Conservation (phyloP, 768 basidiomycete genomes). For the Collybiopsis confluens region DNA sequence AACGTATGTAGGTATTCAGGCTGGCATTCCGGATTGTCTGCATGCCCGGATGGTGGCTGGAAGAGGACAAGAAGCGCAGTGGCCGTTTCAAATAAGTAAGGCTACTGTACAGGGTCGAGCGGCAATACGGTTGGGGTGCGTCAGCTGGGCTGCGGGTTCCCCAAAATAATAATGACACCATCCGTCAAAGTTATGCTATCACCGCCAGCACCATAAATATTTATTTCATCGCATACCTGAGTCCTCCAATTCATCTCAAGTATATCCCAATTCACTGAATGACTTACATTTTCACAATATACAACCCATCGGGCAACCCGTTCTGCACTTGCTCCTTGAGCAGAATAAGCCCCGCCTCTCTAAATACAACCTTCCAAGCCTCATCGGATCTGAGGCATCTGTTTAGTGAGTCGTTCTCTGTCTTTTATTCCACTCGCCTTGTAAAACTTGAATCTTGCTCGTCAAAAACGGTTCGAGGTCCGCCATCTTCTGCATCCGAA, state of each 20-base stretch:
- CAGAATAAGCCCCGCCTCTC: conserved; percentile 65
- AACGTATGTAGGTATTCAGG: neutral
- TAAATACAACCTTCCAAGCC: conserved; percentile 77
- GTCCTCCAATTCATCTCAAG: neutral
- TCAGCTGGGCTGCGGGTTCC: neutral
- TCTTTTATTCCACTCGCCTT: conserved; percentile 42
- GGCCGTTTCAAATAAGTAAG: neutral
- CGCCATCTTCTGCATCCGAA: conserved; percentile 46
- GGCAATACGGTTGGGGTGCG: neutral
- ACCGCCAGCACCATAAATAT: neutral
- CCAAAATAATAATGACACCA: too few relatives aligned
- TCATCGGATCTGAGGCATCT: conserved; percentile 62
- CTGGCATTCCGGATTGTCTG: conserved; percentile 5
- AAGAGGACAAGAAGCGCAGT: neutral
- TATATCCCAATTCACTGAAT: neutral
- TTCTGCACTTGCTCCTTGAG: conserved; percentile 73
- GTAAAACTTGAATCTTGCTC: conserved; percentile 88
- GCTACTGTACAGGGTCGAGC: neutral
- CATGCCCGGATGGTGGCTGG: neutral
- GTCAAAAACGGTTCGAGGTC: conserved; percentile 61
- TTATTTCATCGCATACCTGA: conserved; percentile 20
- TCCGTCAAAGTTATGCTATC: too few relatives aligned
- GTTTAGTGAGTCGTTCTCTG: too few relatives aligned
- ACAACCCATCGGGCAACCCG: conserved; percentile 80
- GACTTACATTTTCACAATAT: conserved; percentile 80